Evolutionary conservation across 2,329 filamentous ascomycete genomes (phyloP), one percentile per base, ranked within the genome.

Genomic region (Penicillium psychrosexuale): DNA sequence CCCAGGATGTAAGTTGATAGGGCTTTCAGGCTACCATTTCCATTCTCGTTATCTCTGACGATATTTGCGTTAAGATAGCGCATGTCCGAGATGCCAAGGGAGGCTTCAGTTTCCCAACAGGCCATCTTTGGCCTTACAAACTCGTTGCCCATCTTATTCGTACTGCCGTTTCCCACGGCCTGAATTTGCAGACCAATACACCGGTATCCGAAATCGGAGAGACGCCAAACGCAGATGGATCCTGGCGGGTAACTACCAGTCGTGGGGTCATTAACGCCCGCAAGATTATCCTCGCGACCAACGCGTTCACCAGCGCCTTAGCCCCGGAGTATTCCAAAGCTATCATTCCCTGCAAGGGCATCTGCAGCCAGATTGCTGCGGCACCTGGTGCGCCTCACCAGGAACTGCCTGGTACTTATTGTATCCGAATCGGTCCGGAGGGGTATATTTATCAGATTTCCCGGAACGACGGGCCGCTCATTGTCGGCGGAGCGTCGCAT

Each of bases 251-350:
- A 3, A 56, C 27, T 1, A 69, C 68, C 0, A 70, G 79, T 0
- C 83, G 90, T 17, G 91, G 91, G 13, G 76, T 72, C 34, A 80
- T 95, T 51, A 70, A 70, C 0, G 80, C 90, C 0, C 72, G 75
- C 4, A 81, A 84, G 30, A 83, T 95, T 13, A 80, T 96, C 13
- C 81, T 96, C n/a, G 88, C 90, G 3, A 92, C 89, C 0, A 96
- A 96, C 65, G 91, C 80, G 3, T 94, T 95, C 69, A 91, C 90
- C 0, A 89, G 88, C 2, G 82, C 86, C 55, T 78, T 96, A 2
- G 74, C 94, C 1, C 89, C 89, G 0, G 69, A 76, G 33, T 87
- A 94, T 62, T 77, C 82, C 1, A 83, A 86, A 57, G 78, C 91
- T 6, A 87, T 96, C 55, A 84, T 91, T 1, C 91, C 92, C 0